Base-by-base conservation (phyloP, 2,329 filamentous ascomycete genomes). In the Botrytis fabae region DNA sequence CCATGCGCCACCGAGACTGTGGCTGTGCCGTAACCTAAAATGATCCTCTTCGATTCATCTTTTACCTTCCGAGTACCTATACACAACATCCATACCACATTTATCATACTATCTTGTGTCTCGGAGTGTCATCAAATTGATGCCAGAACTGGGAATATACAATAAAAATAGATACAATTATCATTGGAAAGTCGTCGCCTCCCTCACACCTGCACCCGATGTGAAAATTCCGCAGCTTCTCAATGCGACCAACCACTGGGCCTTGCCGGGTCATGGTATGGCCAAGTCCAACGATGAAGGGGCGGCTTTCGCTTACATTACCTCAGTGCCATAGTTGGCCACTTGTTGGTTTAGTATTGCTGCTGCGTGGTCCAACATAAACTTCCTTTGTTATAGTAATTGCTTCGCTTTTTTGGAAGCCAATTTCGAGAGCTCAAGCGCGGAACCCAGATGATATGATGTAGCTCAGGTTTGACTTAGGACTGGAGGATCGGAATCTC, bases 321-420 rank as follows among this genome's bases (percentile, higher is more conserved):
- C 9, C 59, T 61, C 20, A 35, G 32, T 35, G 59, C 40, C n/a
- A 64, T 44, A 54, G 48, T 42, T 32, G 32, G 48, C 35, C 25
- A 42, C 35, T 32, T 59, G 35, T 51, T 44, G 48, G 40, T 40
- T 70, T n/a, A n/a, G 40, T 42, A 57, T 25, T n/a, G 22, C 20
- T 20, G 16, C 35, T 18, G 48, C 25, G 10, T 32, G 25, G 48
- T 12, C 42, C 46, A 57, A 25, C n/a, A 38, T 16, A 28, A 14
- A 20, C 40, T 25, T 7, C 25, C 8, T 25, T 38, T 59, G 22
- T 7, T 14, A 18, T 4, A 28, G 2, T 42, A 25, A 9, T 44
- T 69, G 46, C 51, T 59, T 59, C 35, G 54, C 40, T 42, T 44
- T 61, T 61, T 48, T 18, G 20, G 8, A 46, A 61, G 66, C 66